Base-by-base conservation (phyloP, 768 basidiomycete genomes). In the Podaxis sp. region DNA sequence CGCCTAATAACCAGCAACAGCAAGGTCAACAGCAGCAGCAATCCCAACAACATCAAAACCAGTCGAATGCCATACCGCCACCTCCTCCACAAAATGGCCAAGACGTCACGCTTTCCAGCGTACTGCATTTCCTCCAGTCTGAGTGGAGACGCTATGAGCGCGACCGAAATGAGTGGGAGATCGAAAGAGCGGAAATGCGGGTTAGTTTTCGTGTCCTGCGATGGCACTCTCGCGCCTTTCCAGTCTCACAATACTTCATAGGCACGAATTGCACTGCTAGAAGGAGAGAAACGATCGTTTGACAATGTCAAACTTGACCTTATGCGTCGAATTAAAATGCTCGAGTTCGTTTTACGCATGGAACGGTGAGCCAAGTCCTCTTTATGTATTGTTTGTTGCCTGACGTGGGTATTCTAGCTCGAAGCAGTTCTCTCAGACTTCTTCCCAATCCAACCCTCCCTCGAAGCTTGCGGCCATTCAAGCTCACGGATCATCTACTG, bases 151-250 rank as follows among this genome's bases (percentile, higher is more conserved):
- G 93, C 64, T 99, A 97, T 72, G 97, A 99, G 76, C 89, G 96
- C 74, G 97, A 99, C 79, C 85, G 96, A 71, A 99, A 99, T 74
- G 97, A 99, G 78, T 99, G 96, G 96, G 97, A 99, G 82, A 99
- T 99, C 70, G 97, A 99, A 77, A 83, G 97, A 68, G 97, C 97
- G 36, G 97, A 99, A 77, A 98, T 99, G 96, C 84, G 96, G 84
- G 95, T 95, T 67, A 70, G 92, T 86, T 48, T 33, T 65, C 60
- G 65, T 57, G 49, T 62, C 59, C 63, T 67, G 52, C 65, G 60
- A 66, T 52, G 33, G 58, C 64, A 68, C 67, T 68, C 59, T 73
- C 67, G 69, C 72, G 70, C 76, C 64, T 73, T 66, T 73, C 67
- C 73, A 69, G 60, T 61, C 62, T 19, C 39, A 38, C 57, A 58